Conservation (phyloP, 75 land plant genomes). For the Cunninghamia lanceolata region DNA sequence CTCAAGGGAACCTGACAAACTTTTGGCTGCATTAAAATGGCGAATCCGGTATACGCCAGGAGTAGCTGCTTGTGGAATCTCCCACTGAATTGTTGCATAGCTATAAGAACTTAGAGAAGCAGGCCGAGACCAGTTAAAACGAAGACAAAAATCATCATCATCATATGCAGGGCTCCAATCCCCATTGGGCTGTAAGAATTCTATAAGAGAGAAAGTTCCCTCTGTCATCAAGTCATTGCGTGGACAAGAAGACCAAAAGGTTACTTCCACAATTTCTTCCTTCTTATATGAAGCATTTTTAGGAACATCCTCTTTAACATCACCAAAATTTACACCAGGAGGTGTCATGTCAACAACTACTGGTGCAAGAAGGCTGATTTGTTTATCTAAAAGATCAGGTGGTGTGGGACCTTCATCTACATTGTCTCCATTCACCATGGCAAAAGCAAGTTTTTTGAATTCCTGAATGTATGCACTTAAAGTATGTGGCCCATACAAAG, state of each 20-base stretch:
- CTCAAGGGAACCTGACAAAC: slow-evolving; percentile 51
- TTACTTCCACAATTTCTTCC: slow-evolving; percentile 56
- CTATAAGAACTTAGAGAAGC: slow-evolving; percentile 52
- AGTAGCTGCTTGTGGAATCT: slow-evolving; percentile 55
- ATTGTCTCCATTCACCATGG: slow-evolving; percentile 35
- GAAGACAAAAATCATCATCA: slow-evolving; percentile 79
- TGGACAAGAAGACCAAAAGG: slow-evolving; percentile 82
- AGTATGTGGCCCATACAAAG: slow-evolving; percentile 91
- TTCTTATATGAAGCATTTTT: slow-evolving; percentile 52
- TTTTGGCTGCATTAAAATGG: slow-evolving; percentile 86
- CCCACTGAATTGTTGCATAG: slow-evolving; percentile 77
- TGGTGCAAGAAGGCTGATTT: slow-evolving; percentile 69
- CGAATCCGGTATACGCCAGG: slow-evolving; percentile 71
- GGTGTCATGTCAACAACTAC: slow-evolving; percentile 79
- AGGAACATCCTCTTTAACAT: slow-evolving; percentile 64
- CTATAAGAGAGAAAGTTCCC: slow-evolving; percentile 83
- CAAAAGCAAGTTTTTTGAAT: slow-evolving; percentile 75
- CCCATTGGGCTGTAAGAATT: slow-evolving; percentile 28
- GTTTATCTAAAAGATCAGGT: slow-evolving; percentile 70
- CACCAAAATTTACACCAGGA: slow-evolving; percentile 68
- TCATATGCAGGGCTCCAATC: slow-evolving; percentile 71
- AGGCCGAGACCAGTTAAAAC: slow-evolving; percentile 76
- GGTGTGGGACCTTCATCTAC: slow-evolving; percentile 58
- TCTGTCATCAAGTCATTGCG: slow-evolving; percentile 86
- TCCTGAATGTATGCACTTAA: slow-evolving; percentile 86